Evolutionary conservation across 2,329 filamentous ascomycete genomes (phyloP).

Genomic region (Basipetospora chlamydospora): DNA sequence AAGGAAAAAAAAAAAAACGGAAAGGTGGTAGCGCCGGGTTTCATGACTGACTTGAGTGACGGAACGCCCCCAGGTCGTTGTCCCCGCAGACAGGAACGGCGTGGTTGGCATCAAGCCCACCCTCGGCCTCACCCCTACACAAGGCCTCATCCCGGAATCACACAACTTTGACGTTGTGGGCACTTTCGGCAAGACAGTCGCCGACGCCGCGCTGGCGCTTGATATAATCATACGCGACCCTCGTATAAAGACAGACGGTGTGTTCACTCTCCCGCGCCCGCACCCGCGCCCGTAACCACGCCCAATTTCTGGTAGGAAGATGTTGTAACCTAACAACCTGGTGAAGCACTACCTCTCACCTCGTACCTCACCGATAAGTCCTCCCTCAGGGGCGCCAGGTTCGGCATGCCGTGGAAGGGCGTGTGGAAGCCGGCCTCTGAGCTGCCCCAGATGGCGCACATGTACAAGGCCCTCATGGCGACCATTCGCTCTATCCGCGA

Average conservation of each 20-base stretch:
- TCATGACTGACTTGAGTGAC: background rate
- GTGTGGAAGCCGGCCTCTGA: slow-evolving; percentile 52
- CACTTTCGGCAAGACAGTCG: slow-evolving; percentile 50
- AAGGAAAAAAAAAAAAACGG: too few species aligned
- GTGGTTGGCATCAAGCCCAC: slow-evolving; percentile 65
- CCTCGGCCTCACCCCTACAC: slow-evolving; percentile 54
- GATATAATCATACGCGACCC: slow-evolving; percentile 60
- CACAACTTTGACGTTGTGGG: slow-evolving; percentile 57
- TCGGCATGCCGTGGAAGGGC: slow-evolving; percentile 57
- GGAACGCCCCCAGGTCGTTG: slow-evolving; percentile 38
- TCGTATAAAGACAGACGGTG: too few species aligned
- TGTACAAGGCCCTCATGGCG: slow-evolving; percentile 35
- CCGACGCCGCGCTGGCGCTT: slow-evolving; percentile 52
- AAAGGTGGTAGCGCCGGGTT: background rate
- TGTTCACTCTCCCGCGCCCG: too few species aligned
- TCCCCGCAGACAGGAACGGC: slow-evolving; percentile 53
- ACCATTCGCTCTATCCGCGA: slow-evolving; percentile 29
- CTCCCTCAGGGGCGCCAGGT: slow-evolving; percentile 44
- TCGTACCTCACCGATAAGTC: slow-evolving; percentile 38
- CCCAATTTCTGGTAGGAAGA: too few species aligned
- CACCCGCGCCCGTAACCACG: too few species aligned
- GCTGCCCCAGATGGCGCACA: slow-evolving; percentile 18
- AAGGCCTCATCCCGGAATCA: slow-evolving; percentile 48
- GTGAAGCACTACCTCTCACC: slow-evolving; percentile 23
- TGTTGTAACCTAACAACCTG: background rate